These are phyloP conservation scores for Mimosa pudica DNA, from an alignment of 306 rosid species.

Conservation along the genomic window DNA sequence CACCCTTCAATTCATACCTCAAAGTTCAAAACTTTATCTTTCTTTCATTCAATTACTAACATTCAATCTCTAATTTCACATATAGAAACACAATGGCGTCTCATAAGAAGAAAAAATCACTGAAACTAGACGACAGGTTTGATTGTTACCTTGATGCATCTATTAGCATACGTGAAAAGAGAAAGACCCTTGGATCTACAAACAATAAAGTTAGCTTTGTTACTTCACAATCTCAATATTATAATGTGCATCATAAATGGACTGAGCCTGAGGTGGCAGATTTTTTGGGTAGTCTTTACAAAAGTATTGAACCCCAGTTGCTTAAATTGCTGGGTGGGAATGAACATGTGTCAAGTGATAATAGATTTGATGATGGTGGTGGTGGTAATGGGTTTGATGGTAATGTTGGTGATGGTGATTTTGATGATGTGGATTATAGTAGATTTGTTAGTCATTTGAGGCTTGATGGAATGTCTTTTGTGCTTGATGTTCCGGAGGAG, in stretches of 20 bases:
- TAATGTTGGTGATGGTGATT: too few species aligned
- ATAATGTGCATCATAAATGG: too few species aligned
- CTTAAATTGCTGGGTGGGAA: slow-evolving; percentile 1
- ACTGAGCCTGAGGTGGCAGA: background rate
- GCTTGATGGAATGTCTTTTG: slow-evolving; percentile 31
- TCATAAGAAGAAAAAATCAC: slow-evolving; percentile 9
- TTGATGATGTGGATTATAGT: background rate
- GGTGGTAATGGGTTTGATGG: too few species aligned
- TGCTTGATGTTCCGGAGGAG: slow-evolving; percentile 32
- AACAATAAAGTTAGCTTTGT: slow-evolving; percentile 13
- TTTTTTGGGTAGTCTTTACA: background rate
- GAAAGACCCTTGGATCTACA: background rate
- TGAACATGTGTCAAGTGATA: background rate
- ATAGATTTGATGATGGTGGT: background rate
- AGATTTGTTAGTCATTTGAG: slow-evolving; percentile 29
- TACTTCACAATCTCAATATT: slow-evolving; percentile 10
- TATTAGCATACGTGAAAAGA: slow-evolving; percentile 1
- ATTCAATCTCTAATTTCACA: background rate
- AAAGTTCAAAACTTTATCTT: too few species aligned
- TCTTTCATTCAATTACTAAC: too few species aligned
- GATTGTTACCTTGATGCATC: slow-evolving; percentile 34
- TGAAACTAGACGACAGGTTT: background rate
- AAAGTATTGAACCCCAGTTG: background rate
- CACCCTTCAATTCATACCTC: too few species aligned
- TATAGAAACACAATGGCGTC: slow-evolving; percentile 6